Percentiles rank a stretch among this genome's conserved stretches.
These are phyloP conservation scores for Entrophospora sp. DNA, from an alignment of 192 early-diverging fungal species.

Conservation along the genomic window DNA sequence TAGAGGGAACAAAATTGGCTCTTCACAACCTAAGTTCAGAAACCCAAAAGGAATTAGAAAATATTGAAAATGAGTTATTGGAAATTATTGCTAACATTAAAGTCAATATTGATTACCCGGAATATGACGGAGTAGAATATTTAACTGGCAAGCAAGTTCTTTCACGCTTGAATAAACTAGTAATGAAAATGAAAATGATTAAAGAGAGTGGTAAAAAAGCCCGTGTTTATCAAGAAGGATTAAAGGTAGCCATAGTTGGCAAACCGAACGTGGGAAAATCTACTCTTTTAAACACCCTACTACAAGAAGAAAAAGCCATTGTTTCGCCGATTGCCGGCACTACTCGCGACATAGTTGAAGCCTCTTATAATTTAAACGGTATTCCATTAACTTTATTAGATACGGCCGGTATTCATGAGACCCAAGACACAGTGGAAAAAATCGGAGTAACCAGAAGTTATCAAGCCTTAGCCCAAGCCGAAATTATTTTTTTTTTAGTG, in stretches of 20 bases:
- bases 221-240: not conserved
- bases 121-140: conserved; percentile 1
- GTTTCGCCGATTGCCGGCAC: not conserved
- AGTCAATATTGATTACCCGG: conserved; percentile 5
- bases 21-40: not conserved
- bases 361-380: not conserved
- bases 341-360: not conserved
- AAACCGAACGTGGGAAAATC: not conserved
- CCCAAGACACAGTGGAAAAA: not conserved
- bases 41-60: conserved; percentile 6
- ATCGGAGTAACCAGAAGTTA: not conserved
- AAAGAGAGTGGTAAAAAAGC: not conserved
- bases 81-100: conserved; percentile 4
- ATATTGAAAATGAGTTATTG: not conserved
- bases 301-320: conserved; percentile 5
- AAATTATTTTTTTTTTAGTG: conserved; percentile 8
- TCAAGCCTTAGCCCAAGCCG: conserved; percentile 1
- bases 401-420: not conserved
- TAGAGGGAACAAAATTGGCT: not conserved
- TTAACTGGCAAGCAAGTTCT: not conserved
- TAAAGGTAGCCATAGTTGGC: not conserved
- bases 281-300: not conserved
- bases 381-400: not conserved
- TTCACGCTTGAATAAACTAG: not conserved
- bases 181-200: not conserved